Evolutionary conservation across 805 yeast species (phyloP), one percentile per base, ranked within the genome.

Genomic region (Millerozyma miso): DNA sequence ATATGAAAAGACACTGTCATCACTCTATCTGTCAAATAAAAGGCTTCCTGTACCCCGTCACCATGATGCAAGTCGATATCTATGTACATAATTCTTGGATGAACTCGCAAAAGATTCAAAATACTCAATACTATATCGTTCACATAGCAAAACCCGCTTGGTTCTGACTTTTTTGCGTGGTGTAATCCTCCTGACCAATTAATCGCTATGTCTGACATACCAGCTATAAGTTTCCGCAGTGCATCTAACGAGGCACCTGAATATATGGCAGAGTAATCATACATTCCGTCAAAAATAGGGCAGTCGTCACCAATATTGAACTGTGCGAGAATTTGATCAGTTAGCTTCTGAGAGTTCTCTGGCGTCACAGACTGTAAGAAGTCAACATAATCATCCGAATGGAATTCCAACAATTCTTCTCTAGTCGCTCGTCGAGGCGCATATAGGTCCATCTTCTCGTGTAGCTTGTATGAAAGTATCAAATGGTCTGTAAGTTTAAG

Each of bases 41-140:
- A 91, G 1, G 97, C 97, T 63, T 91, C 98, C 63, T 91, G 96
- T 15, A 91, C 98, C 50, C 98, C 98, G 64, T 91, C 98, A 36
- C 98, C 98, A 59, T 91, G 98, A 62, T 91, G 98, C 12, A 91
- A 78, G 62, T 91, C 98, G 43, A 89, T 90, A 63, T 91, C 98
- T 42, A 91, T 86, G 61, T 91, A 91, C 59, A 91, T 72, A 5
- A 91, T 97, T 50, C 98, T 77, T 34, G 96, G 93, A 64, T 90
- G 96, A 50, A 87, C 88, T 41, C 97, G 71, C 47, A 91, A 70
- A 34, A 91, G 72, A 60, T 91, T 88, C 48, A 91, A 71, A 35
- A 90, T 88, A 38, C 95, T 88, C 37, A 91, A 70, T 1, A 89
- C 98, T 49, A 91, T 91, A 67, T 91, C 98, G 65, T 91, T 91